phyloP scores from a whole-genome alignment of 768 basidiomycete genomes.

The Amanita muscaria region DNA sequence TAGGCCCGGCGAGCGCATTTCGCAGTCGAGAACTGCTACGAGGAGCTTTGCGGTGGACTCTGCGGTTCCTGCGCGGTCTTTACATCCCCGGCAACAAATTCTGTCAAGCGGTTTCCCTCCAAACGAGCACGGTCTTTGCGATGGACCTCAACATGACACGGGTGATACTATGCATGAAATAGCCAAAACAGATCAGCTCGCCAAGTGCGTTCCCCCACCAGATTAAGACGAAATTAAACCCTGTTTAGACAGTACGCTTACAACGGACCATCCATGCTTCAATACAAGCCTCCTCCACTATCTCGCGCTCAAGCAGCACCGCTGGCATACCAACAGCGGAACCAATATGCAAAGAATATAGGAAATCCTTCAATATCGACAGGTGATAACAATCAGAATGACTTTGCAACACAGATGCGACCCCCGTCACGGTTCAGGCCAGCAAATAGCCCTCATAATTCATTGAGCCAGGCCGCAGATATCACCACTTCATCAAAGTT shows the following conservation, averaged over 20 bases:
- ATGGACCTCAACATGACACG: not conserved
- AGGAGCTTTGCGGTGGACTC: not conserved
- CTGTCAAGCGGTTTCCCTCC: not conserved
- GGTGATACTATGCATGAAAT: not conserved
- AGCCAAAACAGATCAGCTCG: not conserved
- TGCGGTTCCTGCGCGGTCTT: not conserved
- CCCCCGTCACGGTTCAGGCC: slow-evolving; percentile 6
- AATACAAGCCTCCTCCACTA: slow-evolving; percentile 28
- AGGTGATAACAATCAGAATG: slow-evolving; percentile 8
- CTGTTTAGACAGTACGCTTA: slow-evolving; percentile 60
- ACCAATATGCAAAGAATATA: slow-evolving; percentile 17
- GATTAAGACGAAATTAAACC: too few relatives aligned
- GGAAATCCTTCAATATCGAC: slow-evolving; percentile 15
- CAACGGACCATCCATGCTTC: slow-evolving; percentile 36
- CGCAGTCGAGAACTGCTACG: not conserved
- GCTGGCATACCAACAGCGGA: slow-evolving; percentile 27
- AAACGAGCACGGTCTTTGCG: not conserved
- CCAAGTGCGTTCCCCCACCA: not conserved
- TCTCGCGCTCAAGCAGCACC: slow-evolving; percentile 37
- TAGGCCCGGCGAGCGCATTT: not conserved
- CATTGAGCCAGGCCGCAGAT: slow-evolving; percentile 10
- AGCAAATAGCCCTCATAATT: not conserved
- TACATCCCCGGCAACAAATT: not conserved
- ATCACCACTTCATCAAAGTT: slow-evolving; percentile 7
- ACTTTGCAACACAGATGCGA: not conserved